Evolutionary conservation across 495 filamentous ascomycete species (phyloP), one percentile per base, ranked within the genome.

Genomic region (Tuber aestivum): DNA sequence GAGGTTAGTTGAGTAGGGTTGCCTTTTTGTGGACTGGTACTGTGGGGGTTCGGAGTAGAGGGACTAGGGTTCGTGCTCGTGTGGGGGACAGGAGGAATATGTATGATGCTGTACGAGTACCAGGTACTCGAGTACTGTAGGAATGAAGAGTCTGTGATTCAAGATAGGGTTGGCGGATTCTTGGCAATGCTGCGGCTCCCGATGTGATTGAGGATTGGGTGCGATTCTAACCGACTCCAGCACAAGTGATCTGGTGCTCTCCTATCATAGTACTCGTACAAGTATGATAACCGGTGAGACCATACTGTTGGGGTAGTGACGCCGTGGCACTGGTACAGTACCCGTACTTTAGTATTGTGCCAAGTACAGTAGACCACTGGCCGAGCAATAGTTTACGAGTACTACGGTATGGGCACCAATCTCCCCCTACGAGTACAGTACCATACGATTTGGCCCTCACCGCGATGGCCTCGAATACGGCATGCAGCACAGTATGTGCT

Each of bases 1-100:
- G 38, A 9, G 38, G 69, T 70, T 75, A 72, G 70, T 2, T 72
- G 41, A 42, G 44, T 45, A 23, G 40, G 27, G 72, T 38, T 40
- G 56, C 50, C 27, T 32, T 65, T 20, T 8, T 3, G 27, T 35
- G 1, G 56, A 65, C 27, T 65, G 3, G 27, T 12, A 12, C 3
- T 9, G n/a, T 32, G 56, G 56, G 12, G 27, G 12, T 18, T 35
- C 27, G 1, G 56, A 35, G 56, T 35, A 3, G 56, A 9, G 16
- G 56, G 56, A 35, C 8, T 65, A 27, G 27, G 56, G 27, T 20
- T 65, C 56, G 56, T 65, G 56, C 56, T 65, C 27, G 56, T 35
- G 27, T n/a, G 56, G 1, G 27, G 56, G 56, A 65, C n/a, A 27
- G 32, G 35, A 65, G 56, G 56, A 32, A 65, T 35, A 35, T 7